Base-by-base conservation (phyloP, 495 filamentous ascomycete species). In the Aspergillus haitiensis region DNA sequence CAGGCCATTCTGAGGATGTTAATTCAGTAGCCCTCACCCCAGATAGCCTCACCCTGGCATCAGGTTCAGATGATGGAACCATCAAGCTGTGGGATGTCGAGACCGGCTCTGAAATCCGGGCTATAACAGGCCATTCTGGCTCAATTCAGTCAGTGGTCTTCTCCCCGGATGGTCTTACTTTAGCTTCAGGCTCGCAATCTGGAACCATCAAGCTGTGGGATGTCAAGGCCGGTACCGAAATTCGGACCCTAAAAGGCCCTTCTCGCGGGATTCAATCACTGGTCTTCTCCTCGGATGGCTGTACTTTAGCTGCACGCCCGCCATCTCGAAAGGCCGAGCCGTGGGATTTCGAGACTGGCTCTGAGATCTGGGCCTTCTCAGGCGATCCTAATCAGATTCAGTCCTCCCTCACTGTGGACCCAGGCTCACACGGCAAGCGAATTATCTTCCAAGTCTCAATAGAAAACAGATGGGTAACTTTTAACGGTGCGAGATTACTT, bases 271-370 rank as follows among this genome's bases (percentile, higher is more conserved):
- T 47, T 67, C 48, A 9, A 32, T 60, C 44, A 31, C 66, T 71
- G 2, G 68, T 65, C 18, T 78, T 78, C 66, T 76, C 72, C 8
- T 69, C 64, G 4, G 65, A 79, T 55, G 62, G 66, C 13, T 63
- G 60, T 53, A 42, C 70, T 12, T 10, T 79, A 0, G 69, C 58
- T 9, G 75, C 74, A 11, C 64, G 46, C 35, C 61, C 62, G 0
- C 8, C 0, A 13, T 60, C 65, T 55, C 52, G 32, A 6, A 71
- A 54, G 7, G 39, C 70, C 9, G 37, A 49, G 51, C 57, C 70
- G 18, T 71, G 64, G 68, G 61, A 72, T 54, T 11, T 57, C 10
- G 53, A 15, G 8, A 64, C 58, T 11, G 62, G 62, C 37, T 11
- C 33, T 1, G 58, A 60, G 13, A 62, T 65, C 2, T 56, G 67